Evolutionary conservation across 371 early-diverging fungal genomes (phyloP).

Genomic region (Syncephalastrum monosporum): DNA sequence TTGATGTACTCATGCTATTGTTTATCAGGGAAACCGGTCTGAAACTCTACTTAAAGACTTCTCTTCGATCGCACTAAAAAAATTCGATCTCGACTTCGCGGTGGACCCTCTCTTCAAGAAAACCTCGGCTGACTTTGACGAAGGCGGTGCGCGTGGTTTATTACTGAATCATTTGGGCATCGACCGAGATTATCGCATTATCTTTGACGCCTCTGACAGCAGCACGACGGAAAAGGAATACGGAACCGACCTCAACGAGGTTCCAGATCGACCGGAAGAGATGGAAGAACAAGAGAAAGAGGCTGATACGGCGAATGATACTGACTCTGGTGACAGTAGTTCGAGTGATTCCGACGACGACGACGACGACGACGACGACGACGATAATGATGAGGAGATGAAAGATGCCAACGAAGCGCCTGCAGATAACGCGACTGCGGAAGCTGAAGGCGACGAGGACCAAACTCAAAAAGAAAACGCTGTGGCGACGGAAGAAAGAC

Average conservation of each 20-base stretch:
- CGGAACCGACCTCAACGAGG: conserved; percentile 1
- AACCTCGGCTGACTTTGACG: conserved; percentile 97
- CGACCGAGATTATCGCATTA: conserved; percentile 80
- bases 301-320: background rate
- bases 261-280: conserved; percentile 1
- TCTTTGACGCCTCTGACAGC: conserved; percentile 93
- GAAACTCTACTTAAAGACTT: conserved; percentile 86
- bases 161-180: conserved; percentile 85
- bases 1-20: background rate
- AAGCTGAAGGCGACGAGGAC: conserved; percentile 4
- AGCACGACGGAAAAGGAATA: conserved; percentile 10
- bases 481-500: background rate
- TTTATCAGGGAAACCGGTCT: conserved; percentile 33
- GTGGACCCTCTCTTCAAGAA: conserved; percentile 98
- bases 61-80: conserved; percentile 74
- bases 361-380: background rate
- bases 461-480: background rate
- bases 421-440: background rate
- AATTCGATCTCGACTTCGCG: conserved; percentile 88
- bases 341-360: too few species aligned
- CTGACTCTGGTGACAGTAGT: background rate
- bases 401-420: background rate
- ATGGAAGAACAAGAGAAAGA: conserved; percentile 4
- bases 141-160: conserved; percentile 95
- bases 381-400: conserved; percentile 1